A percentile compares a stretch with the other conserved stretches of the same genome.
Conservation (phyloP, 208 protist species). For the Naegleria fowleri region DNA sequence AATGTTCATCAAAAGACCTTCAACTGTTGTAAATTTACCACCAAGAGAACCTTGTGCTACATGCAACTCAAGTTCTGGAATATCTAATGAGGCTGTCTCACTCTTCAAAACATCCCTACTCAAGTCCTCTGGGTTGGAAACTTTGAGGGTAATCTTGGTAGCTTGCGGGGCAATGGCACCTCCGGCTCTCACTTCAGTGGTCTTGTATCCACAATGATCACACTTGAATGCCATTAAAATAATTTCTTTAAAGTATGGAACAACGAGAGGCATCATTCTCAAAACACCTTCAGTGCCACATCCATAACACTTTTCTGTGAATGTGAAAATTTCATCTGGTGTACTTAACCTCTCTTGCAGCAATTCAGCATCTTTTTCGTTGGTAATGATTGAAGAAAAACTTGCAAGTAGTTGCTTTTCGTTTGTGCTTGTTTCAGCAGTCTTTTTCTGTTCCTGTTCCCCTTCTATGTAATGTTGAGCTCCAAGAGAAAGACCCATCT, state of each 20-base stretch:
- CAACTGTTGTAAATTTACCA: slow-evolving; percentile 85
- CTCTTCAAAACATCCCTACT: slow-evolving; percentile 87
- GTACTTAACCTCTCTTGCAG: background rate
- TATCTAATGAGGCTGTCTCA: slow-evolving; percentile 69
- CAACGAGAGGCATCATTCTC: slow-evolving; percentile 72
- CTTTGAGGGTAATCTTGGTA: slow-evolving; percentile 60
- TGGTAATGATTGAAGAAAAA: background rate
- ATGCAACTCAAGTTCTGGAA: slow-evolving; percentile 77
- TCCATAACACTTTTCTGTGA: slow-evolving; percentile 67
- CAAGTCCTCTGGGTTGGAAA: slow-evolving; percentile 69
- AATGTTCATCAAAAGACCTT: slow-evolving; percentile 75
- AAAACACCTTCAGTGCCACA: slow-evolving; percentile 60
- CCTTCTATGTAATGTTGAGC: background rate
- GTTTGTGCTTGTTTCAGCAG: background rate
- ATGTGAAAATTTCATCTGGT: background rate
- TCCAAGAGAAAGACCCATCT: background rate
- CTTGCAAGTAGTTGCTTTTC: background rate
- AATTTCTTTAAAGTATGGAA: slow-evolving; percentile 89
- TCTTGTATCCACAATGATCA: slow-evolving; percentile 83
- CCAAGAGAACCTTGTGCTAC: slow-evolving; percentile 76
- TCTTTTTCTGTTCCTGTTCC: background rate
- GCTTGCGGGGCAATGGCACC: slow-evolving; percentile 70
- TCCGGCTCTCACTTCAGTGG: slow-evolving; percentile 83
- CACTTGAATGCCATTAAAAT: slow-evolving; percentile 85
- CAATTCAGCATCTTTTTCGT: background rate